Evolutionary conservation across 2,329 filamentous ascomycete species (phyloP), one percentile per base, ranked within the genome.

Genomic region (Alternaria solani): DNA sequence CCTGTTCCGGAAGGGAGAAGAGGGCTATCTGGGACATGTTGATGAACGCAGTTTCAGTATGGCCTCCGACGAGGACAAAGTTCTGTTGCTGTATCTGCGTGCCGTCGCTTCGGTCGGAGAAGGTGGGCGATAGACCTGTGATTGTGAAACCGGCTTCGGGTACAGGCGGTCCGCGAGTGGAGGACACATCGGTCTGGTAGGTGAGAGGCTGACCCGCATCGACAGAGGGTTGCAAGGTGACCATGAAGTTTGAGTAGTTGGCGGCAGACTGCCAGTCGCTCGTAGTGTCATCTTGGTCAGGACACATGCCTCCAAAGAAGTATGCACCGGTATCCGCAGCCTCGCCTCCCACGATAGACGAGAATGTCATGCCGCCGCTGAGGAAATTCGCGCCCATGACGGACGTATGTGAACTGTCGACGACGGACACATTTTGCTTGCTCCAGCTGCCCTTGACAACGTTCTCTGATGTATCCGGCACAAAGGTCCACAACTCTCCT

Each of bases 1-100:
- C 89, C 72, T 93, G 89, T 71, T 96, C 91, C 0, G 94, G 94
- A 7, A 97, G 82, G 55, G 89, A 94, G 84, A 94, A 97, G 2
- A 97, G 82, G 0, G 93, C 94, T 1, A 94, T 87, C 43, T 93
- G 92, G 57, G 92, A 96, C 90, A 96, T 97, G 76, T 97, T 96
- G 80, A 97, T 89, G 74, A 97, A 97, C 0, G 93, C 94, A 16
- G 83, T 79, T 67, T 88, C 84, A 0, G 93, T 96, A 75, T 97
- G 93, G 0, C 94, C 94, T 41, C 94, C 94, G 16, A 97, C 81
- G 23, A 97, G 80, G 12, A 97, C 87, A 66, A 92, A 94, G 68
- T 89, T 89, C 63, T 90, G 88, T 74, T 94, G 88, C 73, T 93
- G 90, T 5, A 88, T 90, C 41, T 89, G 82, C 3, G 83, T 82